Evolutionary conservation across 2,329 filamentous ascomycete species (phyloP).

Genomic region (Penicillium sp.): DNA sequence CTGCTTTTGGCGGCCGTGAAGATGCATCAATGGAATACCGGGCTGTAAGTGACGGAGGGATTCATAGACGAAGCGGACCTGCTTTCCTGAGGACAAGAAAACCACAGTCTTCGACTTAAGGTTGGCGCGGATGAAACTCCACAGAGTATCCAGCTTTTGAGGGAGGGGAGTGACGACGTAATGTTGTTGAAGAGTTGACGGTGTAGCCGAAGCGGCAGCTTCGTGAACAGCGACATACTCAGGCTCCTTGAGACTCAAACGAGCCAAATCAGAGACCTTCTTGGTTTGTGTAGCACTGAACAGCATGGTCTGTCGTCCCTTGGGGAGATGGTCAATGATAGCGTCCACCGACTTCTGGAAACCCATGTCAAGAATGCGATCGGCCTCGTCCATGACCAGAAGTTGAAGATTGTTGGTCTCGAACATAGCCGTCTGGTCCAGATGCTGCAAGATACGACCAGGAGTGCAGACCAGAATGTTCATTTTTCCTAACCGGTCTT

Average conservation of each 20-base stretch:
- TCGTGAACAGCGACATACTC: constrained; percentile 96
- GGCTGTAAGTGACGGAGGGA: constrained; percentile 90
- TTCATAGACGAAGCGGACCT: constrained; percentile 95
- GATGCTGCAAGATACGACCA: constrained; percentile 89
- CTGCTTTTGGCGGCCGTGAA: constrained; percentile 94
- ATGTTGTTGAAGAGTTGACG: constrained; percentile 81
- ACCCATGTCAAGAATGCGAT: constrained; percentile 96
- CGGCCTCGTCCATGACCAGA: constrained; percentile 91
- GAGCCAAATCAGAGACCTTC: constrained; percentile 85
- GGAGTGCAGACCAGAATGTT: constrained; percentile 97
- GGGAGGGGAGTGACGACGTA: constrained; percentile 83
- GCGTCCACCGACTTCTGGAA: constrained; percentile 90
- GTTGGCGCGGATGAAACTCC: constrained; percentile 87
- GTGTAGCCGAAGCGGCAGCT: constrained; percentile 74
- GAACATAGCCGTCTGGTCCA: constrained; percentile 89
- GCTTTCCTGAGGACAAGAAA: constrained; percentile 92
- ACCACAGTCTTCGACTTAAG: constrained; percentile 94
- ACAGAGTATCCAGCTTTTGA: constrained; percentile 89
- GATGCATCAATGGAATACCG: constrained; percentile 86
- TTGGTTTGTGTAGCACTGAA: constrained; percentile 97
- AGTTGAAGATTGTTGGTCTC: constrained; percentile 90
- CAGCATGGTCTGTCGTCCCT: constrained; percentile 81
- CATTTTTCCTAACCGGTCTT: constrained; percentile 82
- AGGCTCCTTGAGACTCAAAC: constrained; percentile 82
- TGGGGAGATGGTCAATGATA: constrained; percentile 86